Evolutionary conservation across 1,284 basidiomycete genomes (phyloP), one percentile per base, ranked within the genome.

Genomic region (Meira nashicola): DNA sequence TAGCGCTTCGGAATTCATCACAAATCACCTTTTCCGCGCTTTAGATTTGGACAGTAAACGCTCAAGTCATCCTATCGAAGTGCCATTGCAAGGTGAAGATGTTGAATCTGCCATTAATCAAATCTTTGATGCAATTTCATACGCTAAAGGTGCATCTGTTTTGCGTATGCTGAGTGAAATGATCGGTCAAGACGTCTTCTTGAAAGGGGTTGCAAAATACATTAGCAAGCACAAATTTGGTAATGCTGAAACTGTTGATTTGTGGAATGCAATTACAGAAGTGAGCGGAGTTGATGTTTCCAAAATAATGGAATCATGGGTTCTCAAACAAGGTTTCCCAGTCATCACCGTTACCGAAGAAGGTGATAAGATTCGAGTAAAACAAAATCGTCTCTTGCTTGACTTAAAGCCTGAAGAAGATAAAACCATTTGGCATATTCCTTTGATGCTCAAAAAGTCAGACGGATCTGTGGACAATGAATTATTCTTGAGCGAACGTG

Each of bases 41-140:
- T 83, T 95, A 38, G 81, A 82, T 39, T 84, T 96, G 57, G 94
- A 98, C 74, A 86, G 89, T 10, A 91, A 93, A 78, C 82, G 89
- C 14, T 94, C 92, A 14, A 93, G 90, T 37, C 94, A 98, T 79
- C 89, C 93, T 1, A 91, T 98, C 73, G 92, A 98, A 80, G 90
- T 96, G 19, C 87, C 88, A 9, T 64, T 77, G 25, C 55, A 64
- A 53, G 69, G 71, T 40, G 73, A 75, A 53, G 70, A 74, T 39
- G 71, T 77, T 53, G 74, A 75, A 47, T 65, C 68, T 47, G 74
- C 71, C 50, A 72, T 77, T 63, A 73, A 72, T 65, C 73, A 77
- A 66, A 68, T 75, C 41, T 77, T 77, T 43, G 74, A 77, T 54
- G 74, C 70, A 21, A 75, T 75, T 64, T 67, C 65, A 9, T 77